phyloP scores from a whole-genome alignment of 1,139 yeast species.

The Blastobotrys petasosporus region DNA sequence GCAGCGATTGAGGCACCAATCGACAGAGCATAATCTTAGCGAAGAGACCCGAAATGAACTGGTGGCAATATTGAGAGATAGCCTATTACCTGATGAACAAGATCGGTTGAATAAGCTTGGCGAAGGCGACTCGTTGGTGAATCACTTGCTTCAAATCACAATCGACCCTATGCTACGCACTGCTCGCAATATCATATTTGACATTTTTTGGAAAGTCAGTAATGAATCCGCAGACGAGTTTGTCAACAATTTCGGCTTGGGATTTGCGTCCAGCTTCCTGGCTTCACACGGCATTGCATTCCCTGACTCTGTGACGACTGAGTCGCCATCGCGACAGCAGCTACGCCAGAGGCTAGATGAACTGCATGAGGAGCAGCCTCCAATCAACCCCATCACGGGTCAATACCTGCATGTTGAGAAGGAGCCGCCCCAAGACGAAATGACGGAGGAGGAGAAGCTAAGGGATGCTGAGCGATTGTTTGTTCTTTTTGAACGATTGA shows the following conservation, averaged over 20 bases:
- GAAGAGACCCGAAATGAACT: conserved; percentile 5
- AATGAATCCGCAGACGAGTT: conserved; percentile 20
- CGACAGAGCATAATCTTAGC: neutral
- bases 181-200: conserved; percentile 19
- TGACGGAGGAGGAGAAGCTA: conserved; percentile 50
- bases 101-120: conserved; percentile 20
- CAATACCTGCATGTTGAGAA: conserved; percentile 18
- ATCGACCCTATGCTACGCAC: conserved; percentile 18
- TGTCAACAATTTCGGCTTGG: conserved; percentile 28
- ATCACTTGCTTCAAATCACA: conserved; percentile 17
- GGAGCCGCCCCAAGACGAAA: conserved; percentile 15
- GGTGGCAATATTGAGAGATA: conserved; percentile 6
- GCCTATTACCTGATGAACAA: conserved; percentile 17
- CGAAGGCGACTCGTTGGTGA: conserved; percentile 18
- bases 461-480: conserved; percentile 48
- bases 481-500: conserved; percentile 45
- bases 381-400: conserved; percentile 30
- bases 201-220: conserved; percentile 22
- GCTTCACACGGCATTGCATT: conserved; percentile 23
- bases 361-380: conserved; percentile 3
- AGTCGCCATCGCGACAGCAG: conserved; percentile 2
- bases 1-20: neutral
- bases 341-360: neutral
- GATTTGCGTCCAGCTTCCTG: conserved; percentile 29
- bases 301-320: conserved; percentile 16